Evolutionary conservation across 768 basidiomycete species (phyloP), one percentile per base, ranked within the genome.

Genomic region (Pleurotus tuber-regium): DNA sequence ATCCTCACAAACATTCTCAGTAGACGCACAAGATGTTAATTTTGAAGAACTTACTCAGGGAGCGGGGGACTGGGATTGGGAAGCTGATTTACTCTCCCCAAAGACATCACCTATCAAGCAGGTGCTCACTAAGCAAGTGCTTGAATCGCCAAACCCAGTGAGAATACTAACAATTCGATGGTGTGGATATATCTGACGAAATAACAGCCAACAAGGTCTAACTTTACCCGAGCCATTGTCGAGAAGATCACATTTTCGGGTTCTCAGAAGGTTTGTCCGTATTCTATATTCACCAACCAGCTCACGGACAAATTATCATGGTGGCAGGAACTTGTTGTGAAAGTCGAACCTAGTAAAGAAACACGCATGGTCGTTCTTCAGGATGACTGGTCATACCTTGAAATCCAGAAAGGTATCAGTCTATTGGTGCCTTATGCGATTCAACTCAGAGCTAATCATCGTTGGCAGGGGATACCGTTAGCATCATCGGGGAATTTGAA

Each of bases 381-480:
- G 26, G 89, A 93, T 52, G 89, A 94, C 56, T 97, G 93, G 92
- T 71, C 76, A 4, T 68, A 77, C 18, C 78, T 84, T 6, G 80
- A 84, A 41, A 69, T 90, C 43, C 75, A 76, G 6, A 57, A 70
- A 54, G 87, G 89, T 89, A 58, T 6, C 10, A 28, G 14, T 33
- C 21, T 1, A 31, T 31, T 6, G 31, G 18, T 25, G 25, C 30
- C n/a, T 16, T 31, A 31, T 40, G 44, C 33, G 40, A 9, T 18
- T 31, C 33, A 9, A 48, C 10, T 24, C 48, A n/a, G n/a, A n/a
- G n/a, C n/a, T n/a, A 23, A 30, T 25, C 16, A 8, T 42, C 21
- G 14, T 29, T 42, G 12, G 12, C 43, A 89, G 92, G 87, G 55
- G 95, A 98, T 63, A 78, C 75, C 30, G 70, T 95, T 56, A 96